These are phyloP conservation scores for Apostasia ramifera DNA, from an alignment of 106 monocot genomes.

Conservation along the genomic window DNA sequence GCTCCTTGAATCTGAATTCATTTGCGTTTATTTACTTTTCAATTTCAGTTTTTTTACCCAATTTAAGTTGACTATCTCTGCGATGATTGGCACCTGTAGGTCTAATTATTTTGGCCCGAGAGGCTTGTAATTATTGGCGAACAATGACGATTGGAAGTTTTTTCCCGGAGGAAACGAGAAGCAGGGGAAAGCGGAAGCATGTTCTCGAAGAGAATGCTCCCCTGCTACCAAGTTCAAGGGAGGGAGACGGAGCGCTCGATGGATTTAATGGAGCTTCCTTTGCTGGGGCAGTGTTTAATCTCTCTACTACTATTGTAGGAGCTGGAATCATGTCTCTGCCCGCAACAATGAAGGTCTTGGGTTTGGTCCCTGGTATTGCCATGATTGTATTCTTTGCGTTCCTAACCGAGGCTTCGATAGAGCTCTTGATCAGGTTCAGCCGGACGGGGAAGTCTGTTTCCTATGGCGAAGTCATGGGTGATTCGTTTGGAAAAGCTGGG, in stretches of 20 bases:
- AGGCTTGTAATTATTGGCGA: background rate
- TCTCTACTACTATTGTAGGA: constrained; percentile 87
- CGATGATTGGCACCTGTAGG: too few species aligned
- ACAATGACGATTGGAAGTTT: constrained; percentile 45
- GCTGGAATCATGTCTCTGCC: constrained; percentile 97
- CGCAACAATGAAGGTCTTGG: constrained; percentile 81
- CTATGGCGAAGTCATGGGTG: constrained; percentile 74
- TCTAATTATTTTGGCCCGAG: too few species aligned
- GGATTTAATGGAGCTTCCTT: constrained; percentile 86
- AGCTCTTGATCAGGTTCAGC: constrained; percentile 69
- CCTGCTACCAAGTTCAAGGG: constrained; percentile 41
- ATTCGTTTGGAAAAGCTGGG: constrained; percentile 68
- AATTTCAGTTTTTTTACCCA: too few species aligned
- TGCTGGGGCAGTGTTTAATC: constrained; percentile 84
- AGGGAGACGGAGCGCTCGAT: constrained; percentile 27
- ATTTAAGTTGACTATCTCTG: too few species aligned
- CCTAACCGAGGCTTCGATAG: constrained; percentile 80
- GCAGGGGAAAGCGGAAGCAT: constrained; percentile 21
- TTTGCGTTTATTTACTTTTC: too few species aligned
- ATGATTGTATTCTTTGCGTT: constrained; percentile 69
- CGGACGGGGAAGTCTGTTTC: constrained; percentile 46
- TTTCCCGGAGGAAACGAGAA: constrained; percentile 20
- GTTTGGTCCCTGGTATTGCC: constrained; percentile 66
- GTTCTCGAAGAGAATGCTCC: constrained; percentile 55
- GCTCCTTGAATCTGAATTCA: too few species aligned